A percentile compares a stretch with the other conserved stretches of the same genome.
Evolutionary conservation across 2,329 filamentous ascomycete species (phyloP).

Genomic region (Beauveria varroae): DNA sequence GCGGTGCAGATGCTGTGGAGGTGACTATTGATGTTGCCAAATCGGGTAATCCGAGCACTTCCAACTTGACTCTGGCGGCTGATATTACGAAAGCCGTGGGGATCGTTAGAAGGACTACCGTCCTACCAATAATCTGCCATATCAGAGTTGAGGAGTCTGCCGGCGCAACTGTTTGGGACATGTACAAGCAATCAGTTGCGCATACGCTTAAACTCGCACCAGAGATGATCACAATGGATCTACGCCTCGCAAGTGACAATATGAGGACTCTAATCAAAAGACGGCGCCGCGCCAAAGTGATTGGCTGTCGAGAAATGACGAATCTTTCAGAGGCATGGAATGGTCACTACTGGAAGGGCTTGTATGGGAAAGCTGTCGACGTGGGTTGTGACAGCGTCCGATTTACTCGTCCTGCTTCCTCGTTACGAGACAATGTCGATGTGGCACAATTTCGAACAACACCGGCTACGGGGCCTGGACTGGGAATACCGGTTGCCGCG

Average conservation of each 20-base stretch:
- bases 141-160: constrained; percentile 22
- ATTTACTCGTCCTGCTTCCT: constrained; percentile 48
- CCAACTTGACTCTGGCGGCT: background rate
- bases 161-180: constrained; percentile 14
- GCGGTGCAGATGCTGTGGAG: constrained; percentile 4
- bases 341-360: constrained; percentile 44
- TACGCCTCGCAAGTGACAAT: constrained; percentile 45
- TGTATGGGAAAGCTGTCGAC: constrained; percentile 50
- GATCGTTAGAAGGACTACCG: constrained; percentile 49
- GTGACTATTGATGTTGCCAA: background rate
- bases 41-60: background rate
- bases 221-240: constrained; percentile 56
- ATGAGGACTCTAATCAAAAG: constrained; percentile 42
- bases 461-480: constrained; percentile 33
- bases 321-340: constrained; percentile 45
- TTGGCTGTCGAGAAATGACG: constrained; percentile 45
- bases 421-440: constrained; percentile 55
- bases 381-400: constrained; percentile 56
- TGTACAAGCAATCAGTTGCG: constrained; percentile 49
- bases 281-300: constrained; percentile 52
- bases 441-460: constrained; percentile 47
- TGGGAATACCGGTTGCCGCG: constrained; percentile 47
- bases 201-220: constrained; percentile 55
- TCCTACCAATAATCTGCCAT: constrained; percentile 47
- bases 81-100: constrained; percentile 3